Conservation (phyloP, 2,329 filamentous ascomycete genomes). For the Xylariaceae sp. region DNA sequence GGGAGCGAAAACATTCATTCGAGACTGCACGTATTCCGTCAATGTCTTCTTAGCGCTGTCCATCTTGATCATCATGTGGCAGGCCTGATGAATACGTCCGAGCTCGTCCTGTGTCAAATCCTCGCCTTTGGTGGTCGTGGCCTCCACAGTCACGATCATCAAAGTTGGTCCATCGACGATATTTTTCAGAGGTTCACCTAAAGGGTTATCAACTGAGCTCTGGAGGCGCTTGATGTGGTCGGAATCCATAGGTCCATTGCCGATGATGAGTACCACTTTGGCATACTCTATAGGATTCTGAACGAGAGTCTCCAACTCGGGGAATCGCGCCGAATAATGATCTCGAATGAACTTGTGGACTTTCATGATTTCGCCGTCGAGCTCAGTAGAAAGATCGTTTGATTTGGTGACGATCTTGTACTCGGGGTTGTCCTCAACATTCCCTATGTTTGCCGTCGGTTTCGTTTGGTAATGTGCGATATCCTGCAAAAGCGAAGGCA, state of each 20-base stretch:
- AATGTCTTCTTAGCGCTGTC: constrained; percentile 83
- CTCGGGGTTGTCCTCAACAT: constrained; percentile 87
- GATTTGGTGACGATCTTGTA: constrained; percentile 85
- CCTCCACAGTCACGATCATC: constrained; percentile 95
- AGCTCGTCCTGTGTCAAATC: constrained; percentile 74
- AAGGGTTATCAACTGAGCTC: constrained; percentile 70
- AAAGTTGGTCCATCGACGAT: constrained; percentile 84
- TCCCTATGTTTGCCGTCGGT: constrained; percentile 66
- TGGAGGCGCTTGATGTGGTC: constrained; percentile 77
- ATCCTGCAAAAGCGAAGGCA: constrained; percentile 60
- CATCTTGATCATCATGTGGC: constrained; percentile 82
- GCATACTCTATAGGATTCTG: constrained; percentile 93
- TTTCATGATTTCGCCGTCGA: constrained; percentile 86
- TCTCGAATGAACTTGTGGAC: constrained; percentile 97
- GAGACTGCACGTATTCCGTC: constrained; percentile 91
- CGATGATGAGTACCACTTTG: constrained; percentile 88
- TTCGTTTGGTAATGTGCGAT: constrained; percentile 72
- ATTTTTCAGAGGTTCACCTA: constrained; percentile 69
- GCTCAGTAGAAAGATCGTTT: constrained; percentile 84
- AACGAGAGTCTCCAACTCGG: constrained; percentile 84
- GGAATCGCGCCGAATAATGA: constrained; percentile 90
- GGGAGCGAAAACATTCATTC: constrained; percentile 93
- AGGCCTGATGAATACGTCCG: constrained; percentile 68
- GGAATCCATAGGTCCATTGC: constrained; percentile 82
- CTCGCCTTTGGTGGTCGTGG: constrained; percentile 79